phyloP scores from a whole-genome alignment of 495 filamentous ascomycete genomes.

The Saxophila tyrrhenica region DNA sequence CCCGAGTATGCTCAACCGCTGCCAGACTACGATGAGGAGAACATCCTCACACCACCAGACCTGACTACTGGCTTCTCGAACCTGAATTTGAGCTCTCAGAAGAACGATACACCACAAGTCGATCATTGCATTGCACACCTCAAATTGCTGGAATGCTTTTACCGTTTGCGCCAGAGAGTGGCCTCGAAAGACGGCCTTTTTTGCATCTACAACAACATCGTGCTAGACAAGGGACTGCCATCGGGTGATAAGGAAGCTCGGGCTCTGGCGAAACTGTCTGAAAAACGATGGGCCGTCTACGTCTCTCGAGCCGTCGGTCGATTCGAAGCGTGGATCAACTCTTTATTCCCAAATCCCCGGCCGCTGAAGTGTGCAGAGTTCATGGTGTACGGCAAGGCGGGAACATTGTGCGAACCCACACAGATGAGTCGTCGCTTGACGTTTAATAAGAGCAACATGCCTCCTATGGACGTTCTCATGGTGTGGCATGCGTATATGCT shows the following conservation, averaged over 20 bases:
- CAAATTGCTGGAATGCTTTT: conserved; percentile 60
- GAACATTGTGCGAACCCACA: conserved; percentile 11
- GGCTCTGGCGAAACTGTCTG: conserved; percentile 43
- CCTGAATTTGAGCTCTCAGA: conserved; percentile 1
- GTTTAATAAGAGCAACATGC: conserved; percentile 3
- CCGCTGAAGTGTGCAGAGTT: conserved; percentile 25
- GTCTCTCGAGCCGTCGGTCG: conserved; percentile 61
- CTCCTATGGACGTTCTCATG: conserved; percentile 62
- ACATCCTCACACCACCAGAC: conserved; percentile 9
- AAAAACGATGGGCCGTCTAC: conserved; percentile 75
- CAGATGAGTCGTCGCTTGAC: not conserved
- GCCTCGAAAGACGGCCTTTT: conserved; percentile 54
- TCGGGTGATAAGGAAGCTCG: conserved; percentile 21
- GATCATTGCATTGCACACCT: conserved; percentile 61
- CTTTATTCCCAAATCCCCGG: conserved; percentile 6
- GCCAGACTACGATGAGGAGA: conserved; percentile 7
- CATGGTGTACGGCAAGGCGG: conserved; percentile 2
- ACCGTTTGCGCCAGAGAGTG: conserved; percentile 54
- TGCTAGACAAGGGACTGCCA: not conserved
- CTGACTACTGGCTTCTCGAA: conserved; percentile 9
- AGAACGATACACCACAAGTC: conserved; percentile 14
- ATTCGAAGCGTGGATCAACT: conserved; percentile 62
- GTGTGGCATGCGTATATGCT: conserved; percentile 84
- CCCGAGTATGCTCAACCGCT: conserved; percentile 1
- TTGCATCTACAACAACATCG: conserved; percentile 35